These are phyloP conservation scores for Sphaerosporella brunnea DNA, from an alignment of 495 filamentous ascomycete species.

Conservation along the genomic window DNA sequence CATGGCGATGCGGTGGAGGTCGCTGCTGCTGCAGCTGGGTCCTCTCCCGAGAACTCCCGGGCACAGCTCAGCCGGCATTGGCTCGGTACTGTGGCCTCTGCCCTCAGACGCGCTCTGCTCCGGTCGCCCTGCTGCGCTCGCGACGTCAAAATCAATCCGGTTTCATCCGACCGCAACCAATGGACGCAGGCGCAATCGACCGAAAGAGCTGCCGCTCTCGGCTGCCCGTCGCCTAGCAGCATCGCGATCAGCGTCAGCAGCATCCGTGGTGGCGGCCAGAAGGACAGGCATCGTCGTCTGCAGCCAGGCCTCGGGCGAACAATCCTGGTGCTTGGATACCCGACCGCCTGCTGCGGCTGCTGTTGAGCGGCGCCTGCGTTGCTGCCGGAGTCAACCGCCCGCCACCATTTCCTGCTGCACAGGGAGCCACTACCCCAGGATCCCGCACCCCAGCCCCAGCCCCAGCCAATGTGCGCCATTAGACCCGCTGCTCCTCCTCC, in stretches of 20 bases:
- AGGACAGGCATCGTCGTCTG: too few species aligned
- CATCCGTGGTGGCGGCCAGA: neutral
- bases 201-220: too few species aligned
- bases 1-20: neutral
- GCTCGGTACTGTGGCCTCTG: constrained; percentile 16
- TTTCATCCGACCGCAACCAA: constrained; percentile 21
- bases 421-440: constrained; percentile 19
- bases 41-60: constrained; percentile 13
- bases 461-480: constrained; percentile 15
- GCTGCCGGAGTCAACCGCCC: constrained; percentile 21
- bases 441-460: too few species aligned
- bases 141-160: constrained; percentile 12
- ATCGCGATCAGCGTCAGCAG: too few species aligned
- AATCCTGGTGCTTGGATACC: too few species aligned
- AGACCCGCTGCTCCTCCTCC: constrained; percentile 17
- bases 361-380: too few species aligned
- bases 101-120: neutral
- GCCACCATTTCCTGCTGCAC: too few species aligned
- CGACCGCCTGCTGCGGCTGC: too few species aligned
- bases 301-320: too few species aligned
- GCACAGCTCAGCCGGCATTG: constrained; percentile 18
- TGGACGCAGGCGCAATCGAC: constrained; percentile 10
- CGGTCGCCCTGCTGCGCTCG: neutral
- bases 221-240: neutral
- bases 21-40: neutral